Base-by-base conservation (phyloP, 208 protist species). In the Borovskyia barvae region DNA sequence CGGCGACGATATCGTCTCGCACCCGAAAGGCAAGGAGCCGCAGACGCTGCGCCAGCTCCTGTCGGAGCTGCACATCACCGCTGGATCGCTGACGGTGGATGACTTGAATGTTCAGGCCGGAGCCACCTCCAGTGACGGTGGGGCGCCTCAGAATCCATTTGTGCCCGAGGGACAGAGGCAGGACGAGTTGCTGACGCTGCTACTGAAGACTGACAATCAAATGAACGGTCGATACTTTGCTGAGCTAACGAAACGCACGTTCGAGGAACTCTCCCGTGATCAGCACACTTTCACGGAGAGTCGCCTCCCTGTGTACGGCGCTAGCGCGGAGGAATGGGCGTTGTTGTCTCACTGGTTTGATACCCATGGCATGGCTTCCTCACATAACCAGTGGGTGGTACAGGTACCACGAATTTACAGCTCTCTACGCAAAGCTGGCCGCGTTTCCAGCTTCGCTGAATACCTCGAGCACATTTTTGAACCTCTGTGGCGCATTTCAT, bases 151-250 rank as follows among this genome's bases (percentile, higher is more conserved):
- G 68, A 91, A 90, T 50, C 98, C 98, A 1, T 66, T 66, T 15
- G 28, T 43, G 11, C 3, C 26, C 2, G 53, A 67, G 19, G 62
- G 94, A 32, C 80, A 90, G 45, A 87, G 91, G n/a, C 75, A 92
- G 36, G 87, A 87, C 35, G 80, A 90, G 52, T 78, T 99, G 15
- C 80, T 98, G 26, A 96, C 95, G 37, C 87, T 99, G 35, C 97
- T 99, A 66, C 82, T 99, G 35, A 99, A 99, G 71, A 99, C 97
- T 1, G 94, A 99, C 72, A 99, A 99, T 75, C 65, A 97, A 22
- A 96, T 99, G 80, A 92, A 97, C 40, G 95, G 97, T 3, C 87
- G 93, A 41, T 99, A 99, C 82, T 97, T 99, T 45, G 98, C 95
- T 14, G 96, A 99, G 67, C 65, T 99, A 14, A 98, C 85, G 7